A percentile compares a stretch with the other conserved stretches of the same genome.
phyloP scores from a whole-genome alignment of 441 rosid species.

The Gossypium aridum region DNA sequence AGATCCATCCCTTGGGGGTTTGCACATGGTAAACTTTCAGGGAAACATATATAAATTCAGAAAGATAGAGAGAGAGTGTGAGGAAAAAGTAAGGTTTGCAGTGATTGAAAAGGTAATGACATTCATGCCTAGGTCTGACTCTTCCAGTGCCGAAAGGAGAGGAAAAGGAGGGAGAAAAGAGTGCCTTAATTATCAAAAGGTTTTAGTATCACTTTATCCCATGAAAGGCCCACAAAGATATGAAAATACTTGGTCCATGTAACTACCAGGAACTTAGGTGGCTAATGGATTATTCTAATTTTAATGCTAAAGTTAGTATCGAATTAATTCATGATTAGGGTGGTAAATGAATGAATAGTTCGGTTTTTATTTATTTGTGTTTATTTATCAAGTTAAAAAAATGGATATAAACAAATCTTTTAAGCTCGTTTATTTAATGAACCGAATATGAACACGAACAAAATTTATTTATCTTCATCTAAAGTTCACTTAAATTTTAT shows the following conservation, averaged over 20 bases:
- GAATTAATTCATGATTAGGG: no score
- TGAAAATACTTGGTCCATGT: not conserved
- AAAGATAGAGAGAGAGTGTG: not conserved
- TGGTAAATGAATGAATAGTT: no score
- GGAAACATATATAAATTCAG: slow-evolving; percentile 10
- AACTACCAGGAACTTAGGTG: no score
- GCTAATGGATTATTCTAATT: no score
- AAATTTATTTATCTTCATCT: no score
- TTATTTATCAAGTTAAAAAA: no score
- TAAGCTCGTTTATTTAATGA: no score
- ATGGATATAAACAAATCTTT: no score
- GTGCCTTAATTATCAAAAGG: slow-evolving; percentile 2
- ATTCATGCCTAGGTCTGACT: slow-evolving; percentile 13
- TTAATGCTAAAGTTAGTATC: no score
- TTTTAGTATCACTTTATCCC: not conserved
- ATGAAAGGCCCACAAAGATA: not conserved
- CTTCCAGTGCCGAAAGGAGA: slow-evolving; percentile 8
- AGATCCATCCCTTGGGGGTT: slow-evolving; percentile 3
- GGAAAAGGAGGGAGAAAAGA: slow-evolving; percentile 7
- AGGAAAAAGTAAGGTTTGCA: slow-evolving; percentile 9
- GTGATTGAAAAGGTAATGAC: slow-evolving; percentile 12
- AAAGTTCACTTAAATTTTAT: no score
- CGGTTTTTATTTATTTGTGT: no score
- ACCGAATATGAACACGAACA: no score
- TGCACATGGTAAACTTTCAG: slow-evolving; percentile 17